These are phyloP conservation scores for Eragrostis nindensis DNA, from an alignment of 176 grass and related monocot genomes.

Conservation along the genomic window DNA sequence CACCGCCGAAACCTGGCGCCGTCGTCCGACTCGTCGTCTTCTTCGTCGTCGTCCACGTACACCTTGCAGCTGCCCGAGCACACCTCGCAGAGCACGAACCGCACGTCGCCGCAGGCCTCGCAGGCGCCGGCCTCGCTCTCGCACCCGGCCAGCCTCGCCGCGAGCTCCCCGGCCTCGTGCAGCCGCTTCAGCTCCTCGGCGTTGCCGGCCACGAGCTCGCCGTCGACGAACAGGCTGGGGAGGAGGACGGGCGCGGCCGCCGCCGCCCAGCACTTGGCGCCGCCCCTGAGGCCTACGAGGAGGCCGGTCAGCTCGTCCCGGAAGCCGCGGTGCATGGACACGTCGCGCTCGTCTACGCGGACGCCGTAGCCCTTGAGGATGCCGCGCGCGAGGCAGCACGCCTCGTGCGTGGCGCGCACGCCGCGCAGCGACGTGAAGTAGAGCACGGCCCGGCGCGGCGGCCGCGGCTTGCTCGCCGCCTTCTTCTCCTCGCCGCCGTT, in stretches of 20 bases:
- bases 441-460: conserved; percentile 57
- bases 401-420: conserved; percentile 81
- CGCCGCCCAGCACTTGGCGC: conserved; percentile 37
- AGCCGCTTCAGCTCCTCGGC: conserved; percentile 79
- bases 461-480: conserved; percentile 2
- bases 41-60: conserved; percentile 45
- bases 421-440: conserved; percentile 96
- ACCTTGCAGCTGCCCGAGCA: conserved; percentile 98
- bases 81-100: conserved; percentile 84
- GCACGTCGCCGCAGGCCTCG: conserved; percentile 70
- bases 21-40: not conserved
- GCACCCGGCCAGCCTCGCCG: conserved; percentile 56
- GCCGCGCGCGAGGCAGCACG: conserved; percentile 66
- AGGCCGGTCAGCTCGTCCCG: conserved; percentile 65
- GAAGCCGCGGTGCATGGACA: conserved; percentile 90
- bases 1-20: conserved; percentile 62
- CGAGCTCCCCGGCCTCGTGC: conserved; percentile 79
- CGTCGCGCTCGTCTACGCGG: conserved; percentile 86
- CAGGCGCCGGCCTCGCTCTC: conserved; percentile 50
- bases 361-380: conserved; percentile 79
- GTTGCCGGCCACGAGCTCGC: conserved; percentile 55
- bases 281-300: conserved; percentile 31
- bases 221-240: conserved; percentile 76
- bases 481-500: conserved; percentile 2
- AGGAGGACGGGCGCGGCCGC: conserved; percentile 30